These are phyloP conservation scores for Lasiosphaeriaceae sp. DNA, from an alignment of 495 filamentous ascomycete genomes.

Conservation along the genomic window DNA sequence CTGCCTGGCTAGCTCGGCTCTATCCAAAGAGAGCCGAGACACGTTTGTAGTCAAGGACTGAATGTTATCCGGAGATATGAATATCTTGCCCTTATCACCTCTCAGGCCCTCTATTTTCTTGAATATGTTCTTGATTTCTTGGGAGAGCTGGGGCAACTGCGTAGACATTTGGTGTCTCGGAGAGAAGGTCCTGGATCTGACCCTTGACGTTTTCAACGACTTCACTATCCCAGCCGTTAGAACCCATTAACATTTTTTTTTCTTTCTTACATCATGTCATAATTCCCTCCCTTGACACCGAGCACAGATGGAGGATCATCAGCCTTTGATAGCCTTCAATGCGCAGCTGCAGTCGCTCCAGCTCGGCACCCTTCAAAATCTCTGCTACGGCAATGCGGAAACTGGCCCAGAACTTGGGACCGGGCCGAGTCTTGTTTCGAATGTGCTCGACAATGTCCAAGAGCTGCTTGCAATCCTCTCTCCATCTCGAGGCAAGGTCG, in stretches of 20 bases:
- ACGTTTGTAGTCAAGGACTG: background rate
- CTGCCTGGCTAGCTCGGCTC: background rate
- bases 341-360: background rate
- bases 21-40: background rate
- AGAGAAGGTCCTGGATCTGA: too few relatives aligned
- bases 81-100: background rate
- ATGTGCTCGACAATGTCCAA: background rate
- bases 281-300: background rate
- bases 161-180: background rate
- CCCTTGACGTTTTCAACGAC: too few relatives aligned
- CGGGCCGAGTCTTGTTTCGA: background rate
- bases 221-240: too few relatives aligned
- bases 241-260: background rate
- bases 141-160: background rate
- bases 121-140: background rate
- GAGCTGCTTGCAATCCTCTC: background rate
- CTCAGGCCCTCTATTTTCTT: background rate
- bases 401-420: background rate
- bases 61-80: background rate
- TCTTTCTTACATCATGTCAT: background rate
- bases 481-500: background rate
- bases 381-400: background rate
- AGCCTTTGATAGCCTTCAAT: background rate
- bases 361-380: background rate
- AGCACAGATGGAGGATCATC: background rate